Evolutionary conservation across 1,139 yeast genomes (phyloP).

Genomic region (Hanseniaspora sp.): DNA sequence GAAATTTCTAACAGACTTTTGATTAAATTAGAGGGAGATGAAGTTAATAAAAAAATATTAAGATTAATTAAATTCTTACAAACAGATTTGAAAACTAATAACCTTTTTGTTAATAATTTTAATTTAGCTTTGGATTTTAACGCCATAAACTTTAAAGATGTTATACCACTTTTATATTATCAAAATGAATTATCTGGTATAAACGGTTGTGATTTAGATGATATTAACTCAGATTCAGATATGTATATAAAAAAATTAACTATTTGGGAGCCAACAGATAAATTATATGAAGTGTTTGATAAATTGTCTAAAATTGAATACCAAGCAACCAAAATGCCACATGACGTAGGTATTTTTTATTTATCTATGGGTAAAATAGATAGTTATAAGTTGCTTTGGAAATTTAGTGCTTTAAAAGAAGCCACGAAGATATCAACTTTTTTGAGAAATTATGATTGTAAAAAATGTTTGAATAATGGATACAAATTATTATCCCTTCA

Average conservation of each 20-base stretch:
- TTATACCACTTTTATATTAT: neutral
- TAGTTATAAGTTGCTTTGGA: conserved; percentile 11
- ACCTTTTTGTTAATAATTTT: neutral
- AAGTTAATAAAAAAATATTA: neutral
- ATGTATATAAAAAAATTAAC: neutral
- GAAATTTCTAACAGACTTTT: neutral
- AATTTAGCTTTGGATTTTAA: neutral
- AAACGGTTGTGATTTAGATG: neutral
- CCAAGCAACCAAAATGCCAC: conserved; percentile 8
- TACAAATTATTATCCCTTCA: conserved; percentile 12
- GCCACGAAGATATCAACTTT: conserved; percentile 2
- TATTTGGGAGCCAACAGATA: neutral
- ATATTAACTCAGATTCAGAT: neutral
- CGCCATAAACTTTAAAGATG: neutral
- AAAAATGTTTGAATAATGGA: conserved; percentile 12
- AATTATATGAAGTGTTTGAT: neutral
- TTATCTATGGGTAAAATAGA: conserved; percentile 2
- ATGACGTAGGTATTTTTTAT: conserved; percentile 10
- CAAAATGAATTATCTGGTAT: neutral
- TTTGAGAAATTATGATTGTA: neutral
- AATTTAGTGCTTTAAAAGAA: conserved; percentile 5
- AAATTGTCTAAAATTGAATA: neutral
- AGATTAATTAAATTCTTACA: neutral
- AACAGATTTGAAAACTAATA: neutral
- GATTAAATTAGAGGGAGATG: neutral